Evolutionary conservation across 768 basidiomycete species (phyloP).

Genomic region (Mycena olivaceomarginata): DNA sequence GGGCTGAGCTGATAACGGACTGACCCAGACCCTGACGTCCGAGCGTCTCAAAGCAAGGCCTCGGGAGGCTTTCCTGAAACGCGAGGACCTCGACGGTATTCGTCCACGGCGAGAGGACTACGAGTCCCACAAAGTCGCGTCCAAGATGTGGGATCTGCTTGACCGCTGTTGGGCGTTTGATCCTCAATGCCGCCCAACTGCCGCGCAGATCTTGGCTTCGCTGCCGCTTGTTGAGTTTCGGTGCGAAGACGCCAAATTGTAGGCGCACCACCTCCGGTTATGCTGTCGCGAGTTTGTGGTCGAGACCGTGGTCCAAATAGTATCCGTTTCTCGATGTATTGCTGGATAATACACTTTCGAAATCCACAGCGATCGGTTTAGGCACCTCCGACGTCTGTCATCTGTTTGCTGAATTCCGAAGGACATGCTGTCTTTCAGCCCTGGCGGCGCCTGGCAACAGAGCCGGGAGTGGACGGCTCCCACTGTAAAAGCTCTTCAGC

Average conservation of each 20-base stretch:
- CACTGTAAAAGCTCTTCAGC: too few relatives aligned
- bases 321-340: too few relatives aligned
- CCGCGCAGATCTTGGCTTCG: constrained; percentile 9
- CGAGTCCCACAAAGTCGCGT: background rate
- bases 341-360: too few relatives aligned
- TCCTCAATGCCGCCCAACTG: background rate
- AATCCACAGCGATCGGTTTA: too few relatives aligned
- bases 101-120: background rate
- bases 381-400: too few relatives aligned
- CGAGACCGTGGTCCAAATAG: too few relatives aligned
- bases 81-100: background rate
- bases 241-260: background rate
- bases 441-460: too few relatives aligned
- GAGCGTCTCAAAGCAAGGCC: constrained; percentile 9
- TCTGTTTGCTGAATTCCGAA: too few relatives aligned
- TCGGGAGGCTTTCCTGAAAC: background rate
- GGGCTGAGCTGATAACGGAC: background rate
- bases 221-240: background rate
- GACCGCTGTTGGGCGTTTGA: constrained; percentile 6
- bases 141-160: constrained; percentile 16
- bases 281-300: too few relatives aligned
- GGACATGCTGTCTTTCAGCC: too few relatives aligned
- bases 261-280: background rate
- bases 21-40: background rate
- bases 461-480: too few relatives aligned